These are phyloP conservation scores for Byssochlamys sp. DNA, from an alignment of 2,329 filamentous ascomycete species.

Conservation along the genomic window DNA sequence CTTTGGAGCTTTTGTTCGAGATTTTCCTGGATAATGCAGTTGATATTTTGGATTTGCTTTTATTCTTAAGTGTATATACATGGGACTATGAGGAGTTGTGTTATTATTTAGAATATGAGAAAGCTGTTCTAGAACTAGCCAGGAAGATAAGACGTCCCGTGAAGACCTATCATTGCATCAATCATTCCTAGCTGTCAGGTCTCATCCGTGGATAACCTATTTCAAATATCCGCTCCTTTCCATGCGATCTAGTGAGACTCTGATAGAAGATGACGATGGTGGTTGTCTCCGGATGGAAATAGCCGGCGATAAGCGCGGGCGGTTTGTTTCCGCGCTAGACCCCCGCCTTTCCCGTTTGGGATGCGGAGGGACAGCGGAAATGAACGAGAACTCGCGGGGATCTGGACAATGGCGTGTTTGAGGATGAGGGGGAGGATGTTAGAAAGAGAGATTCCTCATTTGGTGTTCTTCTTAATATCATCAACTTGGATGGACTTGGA, in stretches of 20 bases:
- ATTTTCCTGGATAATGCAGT: background rate
- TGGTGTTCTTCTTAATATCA: background rate
- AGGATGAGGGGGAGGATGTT: background rate
- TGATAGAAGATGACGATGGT: background rate
- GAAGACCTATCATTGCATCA: background rate
- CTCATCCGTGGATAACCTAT: background rate
- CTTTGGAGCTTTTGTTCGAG: no score
- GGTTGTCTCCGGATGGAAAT: conserved; percentile 1
- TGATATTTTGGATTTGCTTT: no score
- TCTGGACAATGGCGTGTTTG: background rate
- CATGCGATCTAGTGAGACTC: background rate
- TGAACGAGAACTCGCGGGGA: background rate
- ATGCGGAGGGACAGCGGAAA: background rate
- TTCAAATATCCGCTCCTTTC: background rate
- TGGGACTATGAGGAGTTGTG: background rate
- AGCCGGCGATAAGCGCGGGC: conserved; percentile 12
- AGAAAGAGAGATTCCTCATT: background rate
- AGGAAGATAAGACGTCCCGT: background rate
- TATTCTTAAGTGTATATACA: background rate
- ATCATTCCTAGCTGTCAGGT: background rate
- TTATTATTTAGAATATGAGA: background rate
- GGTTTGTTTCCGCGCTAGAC: background rate
- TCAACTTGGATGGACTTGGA: background rate
- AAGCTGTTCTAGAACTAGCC: no score
- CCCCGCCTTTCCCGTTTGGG: background rate